Conservation (phyloP, 352 stramenopile genomes). For the Aphanomyces cochlioides region DNA sequence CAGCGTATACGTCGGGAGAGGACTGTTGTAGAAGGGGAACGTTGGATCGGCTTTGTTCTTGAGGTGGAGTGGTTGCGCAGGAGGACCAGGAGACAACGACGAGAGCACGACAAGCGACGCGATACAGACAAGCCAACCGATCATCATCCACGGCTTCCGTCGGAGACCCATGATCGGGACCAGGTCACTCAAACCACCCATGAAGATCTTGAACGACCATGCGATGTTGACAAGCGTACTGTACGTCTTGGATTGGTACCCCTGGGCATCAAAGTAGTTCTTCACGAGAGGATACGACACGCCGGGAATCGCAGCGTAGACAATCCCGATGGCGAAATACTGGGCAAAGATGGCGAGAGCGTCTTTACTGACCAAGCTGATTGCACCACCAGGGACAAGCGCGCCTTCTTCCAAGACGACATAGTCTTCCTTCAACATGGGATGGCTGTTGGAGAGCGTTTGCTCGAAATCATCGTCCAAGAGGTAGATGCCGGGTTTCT, state of each 20-base stretch:
- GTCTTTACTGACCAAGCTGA: neutral
- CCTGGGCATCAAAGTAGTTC: neutral
- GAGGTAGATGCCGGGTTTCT: conserved; percentile 4
- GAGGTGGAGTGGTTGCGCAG: neutral
- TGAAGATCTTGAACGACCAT: neutral
- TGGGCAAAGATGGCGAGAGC: neutral
- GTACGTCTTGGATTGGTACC: neutral
- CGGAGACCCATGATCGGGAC: neutral
- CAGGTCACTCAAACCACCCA: neutral
- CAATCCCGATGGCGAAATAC: neutral
- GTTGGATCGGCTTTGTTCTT: neutral
- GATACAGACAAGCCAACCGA: neutral
- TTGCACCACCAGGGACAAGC: neutral
- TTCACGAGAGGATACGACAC: neutral
- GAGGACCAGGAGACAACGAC: neutral
- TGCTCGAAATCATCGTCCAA: neutral
- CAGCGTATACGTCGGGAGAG: neutral
- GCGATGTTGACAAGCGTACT: neutral
- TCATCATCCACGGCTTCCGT: neutral
- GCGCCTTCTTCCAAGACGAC: neutral
- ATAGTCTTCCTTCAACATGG: neutral
- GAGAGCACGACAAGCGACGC: neutral
- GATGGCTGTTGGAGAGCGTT: neutral
- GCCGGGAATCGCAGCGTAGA: neutral
- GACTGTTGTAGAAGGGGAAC: neutral